A percentile compares a stretch with the other conserved stretches of the same genome.
phyloP scores from a whole-genome alignment of 2,329 filamentous ascomycete species.

The Ceratocystis albifundus region DNA sequence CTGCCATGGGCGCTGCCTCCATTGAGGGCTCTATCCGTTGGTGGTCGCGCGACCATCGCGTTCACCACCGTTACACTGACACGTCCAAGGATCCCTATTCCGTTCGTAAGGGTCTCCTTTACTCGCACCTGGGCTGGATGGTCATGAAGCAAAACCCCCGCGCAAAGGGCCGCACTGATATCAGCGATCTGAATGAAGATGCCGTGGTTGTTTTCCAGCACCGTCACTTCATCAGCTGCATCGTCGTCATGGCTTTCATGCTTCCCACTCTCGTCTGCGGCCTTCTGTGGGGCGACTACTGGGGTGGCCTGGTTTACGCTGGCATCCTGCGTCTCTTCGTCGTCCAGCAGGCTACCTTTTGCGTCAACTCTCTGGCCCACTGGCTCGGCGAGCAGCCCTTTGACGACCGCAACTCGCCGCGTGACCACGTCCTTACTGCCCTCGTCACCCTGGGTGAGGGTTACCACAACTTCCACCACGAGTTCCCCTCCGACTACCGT shows the following conservation, averaged over 20 bases:
- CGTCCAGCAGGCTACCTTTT: slow-evolving; percentile 86
- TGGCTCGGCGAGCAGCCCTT: slow-evolving; percentile 89
- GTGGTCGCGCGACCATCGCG: slow-evolving; percentile 80
- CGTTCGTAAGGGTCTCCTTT: slow-evolving; percentile 74
- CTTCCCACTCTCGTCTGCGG: slow-evolving; percentile 67
- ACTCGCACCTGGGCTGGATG: slow-evolving; percentile 78
- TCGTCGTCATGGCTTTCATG: slow-evolving; percentile 63
- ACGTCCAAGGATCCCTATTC: slow-evolving; percentile 88
- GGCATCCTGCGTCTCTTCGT: slow-evolving; percentile 81
- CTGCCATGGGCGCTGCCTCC: slow-evolving; percentile 68
- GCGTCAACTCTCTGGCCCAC: slow-evolving; percentile 81
- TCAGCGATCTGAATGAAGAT: slow-evolving; percentile 78
- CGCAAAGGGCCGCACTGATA: slow-evolving; percentile 76
- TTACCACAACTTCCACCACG: slow-evolving; percentile 94
- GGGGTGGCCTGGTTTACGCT: slow-evolving; percentile 71
- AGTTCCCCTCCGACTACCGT: slow-evolving; percentile 86
- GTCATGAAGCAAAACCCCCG: slow-evolving; percentile 88
- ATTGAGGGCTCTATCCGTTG: slow-evolving; percentile 78
- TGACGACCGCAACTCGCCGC: slow-evolving; percentile 82
- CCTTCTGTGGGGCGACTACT: slow-evolving; percentile 68
- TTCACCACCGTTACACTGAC: slow-evolving; percentile 85
- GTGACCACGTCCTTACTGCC: slow-evolving; percentile 78
- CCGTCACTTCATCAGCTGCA: slow-evolving; percentile 70
- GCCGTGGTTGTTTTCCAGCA: slow-evolving; percentile 79
- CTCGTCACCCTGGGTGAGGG: slow-evolving; percentile 77